A percentile compares a stretch with the other conserved stretches of the same genome.
Evolutionary conservation across 83 land plant species (phyloP).

Genomic region (Diphasiastrum complanatum): DNA sequence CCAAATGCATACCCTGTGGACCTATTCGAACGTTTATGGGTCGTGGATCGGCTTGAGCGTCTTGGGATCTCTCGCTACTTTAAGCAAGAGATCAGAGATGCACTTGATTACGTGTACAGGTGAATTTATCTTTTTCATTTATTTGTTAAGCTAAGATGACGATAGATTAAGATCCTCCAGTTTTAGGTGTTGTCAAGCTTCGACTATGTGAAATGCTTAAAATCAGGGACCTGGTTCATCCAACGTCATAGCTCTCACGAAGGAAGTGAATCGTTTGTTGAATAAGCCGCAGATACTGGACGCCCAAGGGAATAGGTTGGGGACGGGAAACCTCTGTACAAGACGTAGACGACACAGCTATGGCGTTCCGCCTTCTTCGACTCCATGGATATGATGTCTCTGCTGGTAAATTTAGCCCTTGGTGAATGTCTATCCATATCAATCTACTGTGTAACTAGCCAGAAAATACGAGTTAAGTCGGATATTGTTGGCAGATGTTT

Average conservation of each 20-base stretch:
- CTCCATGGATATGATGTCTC: constrained; percentile 36
- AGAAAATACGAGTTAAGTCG: background rate
- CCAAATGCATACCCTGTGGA: constrained; percentile 35
- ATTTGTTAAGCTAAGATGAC: background rate
- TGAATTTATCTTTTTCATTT: constrained; percentile 6
- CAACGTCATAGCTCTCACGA: too few relatives aligned
- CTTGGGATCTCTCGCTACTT: constrained; percentile 37
- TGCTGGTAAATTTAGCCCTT: constrained; percentile 17
- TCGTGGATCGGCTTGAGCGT: constrained; percentile 28
- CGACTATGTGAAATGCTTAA: background rate
- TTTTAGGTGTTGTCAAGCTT: background rate
- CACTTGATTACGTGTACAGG: constrained; percentile 35
- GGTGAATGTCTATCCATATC: background rate
- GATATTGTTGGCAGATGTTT: constrained; percentile 16
- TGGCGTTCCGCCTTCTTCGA: constrained; percentile 33
- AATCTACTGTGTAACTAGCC: background rate
- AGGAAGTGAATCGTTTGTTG: too few relatives aligned
- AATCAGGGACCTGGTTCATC: background rate
- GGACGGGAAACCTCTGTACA: constrained; percentile 19
- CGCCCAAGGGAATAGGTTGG: constrained; percentile 29
- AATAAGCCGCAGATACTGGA: too few relatives aligned
- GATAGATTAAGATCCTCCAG: background rate
- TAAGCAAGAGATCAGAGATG: constrained; percentile 19
- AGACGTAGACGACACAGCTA: constrained; percentile 35
- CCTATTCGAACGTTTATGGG: constrained; percentile 39